phyloP scores from a whole-genome alignment of 163 green algal genomes.

The Scenedesmus sp. region DNA sequence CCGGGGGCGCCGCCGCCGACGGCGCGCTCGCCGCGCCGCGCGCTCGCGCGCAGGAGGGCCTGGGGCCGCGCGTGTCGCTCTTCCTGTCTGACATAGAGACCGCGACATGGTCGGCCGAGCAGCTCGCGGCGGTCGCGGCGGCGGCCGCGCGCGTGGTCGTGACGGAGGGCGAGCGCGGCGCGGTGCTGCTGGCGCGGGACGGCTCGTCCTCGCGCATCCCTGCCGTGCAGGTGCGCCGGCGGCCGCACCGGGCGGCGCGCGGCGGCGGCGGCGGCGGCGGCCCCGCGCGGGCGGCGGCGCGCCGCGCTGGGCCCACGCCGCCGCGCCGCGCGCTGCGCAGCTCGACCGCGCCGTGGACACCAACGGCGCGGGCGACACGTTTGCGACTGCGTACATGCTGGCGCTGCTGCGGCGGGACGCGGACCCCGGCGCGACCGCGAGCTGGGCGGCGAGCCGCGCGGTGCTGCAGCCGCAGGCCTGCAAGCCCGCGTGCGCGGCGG shows the following conservation, averaged over 20 bases:
- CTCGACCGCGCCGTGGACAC: constrained; percentile 75
- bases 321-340: constrained; percentile 34
- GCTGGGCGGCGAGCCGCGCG: constrained; percentile 72
- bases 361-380: constrained; percentile 90
- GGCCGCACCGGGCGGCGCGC: too few species aligned
- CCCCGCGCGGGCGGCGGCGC: too few species aligned
- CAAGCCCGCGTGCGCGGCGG: constrained; percentile 66
- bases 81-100: constrained; percentile 92
- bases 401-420: constrained; percentile 51
- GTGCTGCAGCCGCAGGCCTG: constrained; percentile 76
- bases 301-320: too few species aligned
- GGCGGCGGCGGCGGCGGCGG: too few species aligned
- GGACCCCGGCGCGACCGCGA: constrained; percentile 62
- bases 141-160: constrained; percentile 65
- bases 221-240: constrained; percentile 7
- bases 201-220: too few species aligned
- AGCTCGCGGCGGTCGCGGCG: constrained; percentile 53
- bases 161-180: constrained; percentile 75
- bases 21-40: too few species aligned
- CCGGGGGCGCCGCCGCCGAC: too few species aligned
- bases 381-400: constrained; percentile 85
- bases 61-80: constrained; percentile 67
- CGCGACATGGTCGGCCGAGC: constrained; percentile 66
- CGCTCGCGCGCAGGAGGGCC: constrained; percentile 56
- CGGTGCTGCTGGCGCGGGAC: constrained; percentile 31